Evolutionary conservation across 164 flowering plant species (phyloP), one percentile per base, ranked within the genome.

Genomic region (Liquidambar formosana): DNA sequence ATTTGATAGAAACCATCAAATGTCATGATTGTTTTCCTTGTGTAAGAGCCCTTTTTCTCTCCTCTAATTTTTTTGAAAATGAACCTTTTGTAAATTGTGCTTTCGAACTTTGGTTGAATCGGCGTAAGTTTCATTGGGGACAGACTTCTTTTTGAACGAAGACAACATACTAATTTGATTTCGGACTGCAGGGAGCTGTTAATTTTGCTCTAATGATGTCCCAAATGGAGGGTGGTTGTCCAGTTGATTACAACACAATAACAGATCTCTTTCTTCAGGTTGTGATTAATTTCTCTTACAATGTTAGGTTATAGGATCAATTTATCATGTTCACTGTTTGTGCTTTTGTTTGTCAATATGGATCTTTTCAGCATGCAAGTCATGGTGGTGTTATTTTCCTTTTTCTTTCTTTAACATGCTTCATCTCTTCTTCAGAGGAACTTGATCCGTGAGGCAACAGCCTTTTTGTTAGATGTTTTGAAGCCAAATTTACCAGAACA

Each of bases 181-280:
- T 60, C 75, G 67, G 38, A 59, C 61, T 77, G 62, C 84, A 96
- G 99, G 99, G 98, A 64, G 99, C 99, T 70, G 98, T 96, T 51
- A 96, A 96, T 79, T 96, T 96, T 83, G 96, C 99, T 25, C 79
- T 96, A 51, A 96, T 96, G 99, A 93, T 96, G 99, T 88, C 99
- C n/a, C 99, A 96, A 88, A 96, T 96, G 98, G 98, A 96, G 75
- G 99, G 99, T 72, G 99, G 99, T 57, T 96, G 98, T 68, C 99
- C 99, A 9, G 79, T 96, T 73, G 99, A 96, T 79, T 96, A 90
- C 79, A 96, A 96, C 77, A 96, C 98, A n/a, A 93, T 96, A 58
- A 90, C 98, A 8, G 98, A 96, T 86, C 95, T 96, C 63, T 96
- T 96, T 71, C 98, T 96, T 79, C 99, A 96, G 98, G 99, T 95